A percentile compares a stretch with the other conserved stretches of the same genome.
Conservation (phyloP, 768 basidiomycete species). For the Exsudoporus frostii region DNA sequence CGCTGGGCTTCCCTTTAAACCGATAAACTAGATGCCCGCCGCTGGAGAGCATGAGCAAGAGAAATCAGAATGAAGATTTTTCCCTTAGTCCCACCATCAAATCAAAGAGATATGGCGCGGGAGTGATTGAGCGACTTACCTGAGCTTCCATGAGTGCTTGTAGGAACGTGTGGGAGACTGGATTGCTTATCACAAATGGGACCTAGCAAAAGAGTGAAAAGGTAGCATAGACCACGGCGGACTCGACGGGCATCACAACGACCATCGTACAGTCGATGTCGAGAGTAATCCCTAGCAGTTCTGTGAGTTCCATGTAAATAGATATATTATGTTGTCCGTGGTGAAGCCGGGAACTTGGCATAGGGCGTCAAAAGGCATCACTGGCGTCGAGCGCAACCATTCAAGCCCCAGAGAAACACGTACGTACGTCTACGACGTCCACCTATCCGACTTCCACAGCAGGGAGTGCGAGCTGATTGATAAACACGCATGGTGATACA, state of each 20-base stretch:
- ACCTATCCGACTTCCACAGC: too few relatives aligned
- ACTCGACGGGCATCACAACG: conserved; percentile 28
- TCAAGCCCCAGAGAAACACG: too few relatives aligned
- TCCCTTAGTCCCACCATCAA: not conserved
- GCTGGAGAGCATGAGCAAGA: not conserved
- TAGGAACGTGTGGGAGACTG: conserved; percentile 34
- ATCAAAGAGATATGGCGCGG: not conserved
- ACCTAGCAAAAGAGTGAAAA: conserved; percentile 27
- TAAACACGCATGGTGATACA: too few relatives aligned
- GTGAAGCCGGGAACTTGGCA: too few relatives aligned
- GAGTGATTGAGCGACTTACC: conserved; percentile 15
- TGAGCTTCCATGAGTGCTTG: conserved; percentile 34
- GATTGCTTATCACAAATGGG: conserved; percentile 5
- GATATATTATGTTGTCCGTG: too few relatives aligned
- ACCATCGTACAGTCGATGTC: too few relatives aligned
- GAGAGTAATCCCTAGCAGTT: too few relatives aligned
- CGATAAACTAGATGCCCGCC: conserved; percentile 28
- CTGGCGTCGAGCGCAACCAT: too few relatives aligned
- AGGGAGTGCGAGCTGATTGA: too few relatives aligned
- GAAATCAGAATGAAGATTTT: not conserved
- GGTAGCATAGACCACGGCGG: conserved; percentile 26
- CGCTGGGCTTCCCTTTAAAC: conserved; percentile 38
- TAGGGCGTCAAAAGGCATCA: too few relatives aligned
- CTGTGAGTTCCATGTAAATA: too few relatives aligned
- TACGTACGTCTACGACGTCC: too few relatives aligned